Percentiles rank a stretch among this genome's conserved stretches.
phyloP scores from a whole-genome alignment of 768 basidiomycete genomes.

The Termitomyces sp. region DNA sequence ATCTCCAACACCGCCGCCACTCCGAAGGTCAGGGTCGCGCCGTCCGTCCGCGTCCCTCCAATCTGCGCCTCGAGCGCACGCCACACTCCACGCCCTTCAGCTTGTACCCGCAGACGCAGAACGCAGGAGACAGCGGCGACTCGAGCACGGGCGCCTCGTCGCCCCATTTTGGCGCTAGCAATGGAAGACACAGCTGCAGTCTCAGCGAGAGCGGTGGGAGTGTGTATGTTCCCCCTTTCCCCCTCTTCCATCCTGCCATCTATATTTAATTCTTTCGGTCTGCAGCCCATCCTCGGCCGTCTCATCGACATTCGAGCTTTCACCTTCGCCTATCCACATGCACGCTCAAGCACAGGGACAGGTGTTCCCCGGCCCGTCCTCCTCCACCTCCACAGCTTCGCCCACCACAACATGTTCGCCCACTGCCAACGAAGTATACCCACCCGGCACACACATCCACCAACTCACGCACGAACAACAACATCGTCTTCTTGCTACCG shows the following conservation, averaged over 20 bases:
- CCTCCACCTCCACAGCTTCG: too few relatives aligned
- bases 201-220: conserved; percentile 13
- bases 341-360: too few relatives aligned
- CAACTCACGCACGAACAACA: conserved; percentile 1
- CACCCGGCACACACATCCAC: not conserved
- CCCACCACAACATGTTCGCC: too few relatives aligned
- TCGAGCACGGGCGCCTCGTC: too few relatives aligned
- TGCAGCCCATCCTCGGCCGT: conserved; percentile 11
- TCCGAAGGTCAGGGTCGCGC: conserved; percentile 6
- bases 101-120: not conserved
- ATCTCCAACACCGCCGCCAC: conserved; percentile 8
- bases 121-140: too few relatives aligned
- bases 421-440: not conserved
- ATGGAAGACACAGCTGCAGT: conserved; percentile 2
- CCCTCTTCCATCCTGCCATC: too few relatives aligned
- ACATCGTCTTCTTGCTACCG: not conserved
- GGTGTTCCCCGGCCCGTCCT: too few relatives aligned
- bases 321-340: not conserved
- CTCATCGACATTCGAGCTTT: conserved; percentile 11
- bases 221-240: conserved; percentile 4
- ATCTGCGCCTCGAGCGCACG: conserved; percentile 27
- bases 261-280: rapidly evolving
- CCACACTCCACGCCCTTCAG: not conserved
- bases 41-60: conserved; percentile 29
- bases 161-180: too few relatives aligned